Evolutionary conservation across 352 stramenopile species (phyloP).

Genomic region (Phytophthora litchii): DNA sequence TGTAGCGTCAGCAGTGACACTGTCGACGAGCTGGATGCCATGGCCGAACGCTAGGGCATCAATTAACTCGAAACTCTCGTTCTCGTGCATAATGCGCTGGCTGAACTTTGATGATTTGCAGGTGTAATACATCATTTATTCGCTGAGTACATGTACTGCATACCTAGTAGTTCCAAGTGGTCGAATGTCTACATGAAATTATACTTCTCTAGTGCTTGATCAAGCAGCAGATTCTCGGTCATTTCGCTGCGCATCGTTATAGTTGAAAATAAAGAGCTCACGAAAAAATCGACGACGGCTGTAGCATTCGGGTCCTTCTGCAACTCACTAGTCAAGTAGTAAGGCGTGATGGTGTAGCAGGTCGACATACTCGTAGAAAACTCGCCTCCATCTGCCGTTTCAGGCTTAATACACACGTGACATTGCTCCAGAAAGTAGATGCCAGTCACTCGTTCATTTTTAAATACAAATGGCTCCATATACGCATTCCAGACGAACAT

Average conservation of each 20-base stretch:
- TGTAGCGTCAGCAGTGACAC: too few species aligned
- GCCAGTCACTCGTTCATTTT: conserved; percentile 38
- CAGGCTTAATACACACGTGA: conserved; percentile 54
- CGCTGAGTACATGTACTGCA: too few species aligned
- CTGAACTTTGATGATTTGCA: too few species aligned
- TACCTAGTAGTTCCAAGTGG: too few species aligned
- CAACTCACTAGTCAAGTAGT: conserved; percentile 32
- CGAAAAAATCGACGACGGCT: conserved; percentile 47
- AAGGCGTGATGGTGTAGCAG: conserved; percentile 48
- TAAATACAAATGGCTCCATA: conserved; percentile 55
- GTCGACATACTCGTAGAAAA: conserved; percentile 50
- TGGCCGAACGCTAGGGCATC: too few species aligned
- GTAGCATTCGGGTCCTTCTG: conserved; percentile 24
- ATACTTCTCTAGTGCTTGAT: conserved; percentile 15
- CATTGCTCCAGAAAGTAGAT: conserved; percentile 54
- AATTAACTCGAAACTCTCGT: too few species aligned
- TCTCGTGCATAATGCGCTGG: too few species aligned
- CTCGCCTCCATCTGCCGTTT: conserved; percentile 8
- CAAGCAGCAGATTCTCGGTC: conserved; percentile 45
- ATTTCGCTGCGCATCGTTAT: conserved; percentile 40
- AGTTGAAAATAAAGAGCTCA: conserved; percentile 33
- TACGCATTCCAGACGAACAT: conserved; percentile 58
- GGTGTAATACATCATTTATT: too few species aligned
- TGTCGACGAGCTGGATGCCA: too few species aligned
- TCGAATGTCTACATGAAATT: too few species aligned